A percentile compares a stretch with the other conserved stretches of the same genome.
These are phyloP conservation scores for Viola odorata DNA, from an alignment of 345 rosid genomes.

Conservation along the genomic window DNA sequence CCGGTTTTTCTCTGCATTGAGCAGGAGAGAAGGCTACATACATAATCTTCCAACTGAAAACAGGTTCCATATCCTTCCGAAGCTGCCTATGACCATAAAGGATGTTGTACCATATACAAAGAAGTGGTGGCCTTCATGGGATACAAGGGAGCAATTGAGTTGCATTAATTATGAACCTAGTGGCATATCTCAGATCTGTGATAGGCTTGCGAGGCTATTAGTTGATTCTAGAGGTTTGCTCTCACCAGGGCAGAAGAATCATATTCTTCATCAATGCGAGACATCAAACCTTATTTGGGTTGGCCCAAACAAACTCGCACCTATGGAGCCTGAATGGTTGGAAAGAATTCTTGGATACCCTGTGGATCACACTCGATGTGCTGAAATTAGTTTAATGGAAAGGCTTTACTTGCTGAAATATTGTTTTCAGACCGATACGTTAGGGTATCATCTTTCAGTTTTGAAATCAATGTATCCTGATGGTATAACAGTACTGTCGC, in stretches of 20 bases:
- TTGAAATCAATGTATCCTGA: slow-evolving; percentile 57
- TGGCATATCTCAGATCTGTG: slow-evolving; percentile 19
- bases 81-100: slow-evolving; percentile 50
- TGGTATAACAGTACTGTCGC: slow-evolving; percentile 68
- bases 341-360: slow-evolving; percentile 86
- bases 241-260: slow-evolving; percentile 49
- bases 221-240: slow-evolving; percentile 47
- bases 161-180: slow-evolving; percentile 25
- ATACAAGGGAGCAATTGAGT: slow-evolving; percentile 67
- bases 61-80: slow-evolving; percentile 52
- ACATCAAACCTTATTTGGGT: slow-evolving; percentile 65
- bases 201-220: slow-evolving; percentile 42
- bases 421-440: slow-evolving; percentile 76
- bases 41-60: slow-evolving; percentile 73
- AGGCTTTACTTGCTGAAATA: slow-evolving; percentile 49
- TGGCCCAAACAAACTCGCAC: slow-evolving; percentile 51
- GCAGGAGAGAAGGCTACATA: slow-evolving; percentile 74
- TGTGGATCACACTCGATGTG: slow-evolving; percentile 43
- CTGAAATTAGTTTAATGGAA: slow-evolving; percentile 35
- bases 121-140: slow-evolving; percentile 98
- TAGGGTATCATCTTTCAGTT: slow-evolving; percentile 82
- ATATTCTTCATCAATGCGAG: slow-evolving; percentile 52
- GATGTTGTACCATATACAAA: slow-evolving; percentile 58
- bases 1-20: slow-evolving; percentile 58
- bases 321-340: slow-evolving; percentile 51